These are phyloP conservation scores for Diphasiastrum complanatum DNA, from an alignment of 83 land plant species.

Conservation along the genomic window DNA sequence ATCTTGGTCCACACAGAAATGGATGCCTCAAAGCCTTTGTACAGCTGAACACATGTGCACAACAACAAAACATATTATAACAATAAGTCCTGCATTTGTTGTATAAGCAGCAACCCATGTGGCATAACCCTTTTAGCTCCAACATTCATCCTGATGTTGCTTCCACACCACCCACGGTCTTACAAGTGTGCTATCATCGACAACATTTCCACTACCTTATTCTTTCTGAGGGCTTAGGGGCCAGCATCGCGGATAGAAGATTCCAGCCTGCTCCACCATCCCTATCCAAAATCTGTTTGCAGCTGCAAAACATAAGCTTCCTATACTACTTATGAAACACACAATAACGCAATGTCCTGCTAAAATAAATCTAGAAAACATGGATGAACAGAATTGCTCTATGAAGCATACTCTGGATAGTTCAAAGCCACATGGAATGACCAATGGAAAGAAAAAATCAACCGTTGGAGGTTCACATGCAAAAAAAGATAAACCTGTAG, in stretches of 20 bases:
- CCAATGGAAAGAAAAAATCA: not conserved
- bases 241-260: conserved; percentile 64
- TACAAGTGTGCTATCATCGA: not conserved
- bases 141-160: not conserved
- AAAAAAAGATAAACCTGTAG: conserved; percentile 42
- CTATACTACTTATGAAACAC: not conserved
- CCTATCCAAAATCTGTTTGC: conserved; percentile 64
- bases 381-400: not conserved
- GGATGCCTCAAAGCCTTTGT: conserved; percentile 81
- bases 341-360: no score
- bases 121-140: not conserved
- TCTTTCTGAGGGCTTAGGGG: conserved; percentile 59
- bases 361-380: not conserved
- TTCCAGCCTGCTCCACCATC: conserved; percentile 97
- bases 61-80: no score
- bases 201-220: conserved; percentile 45
- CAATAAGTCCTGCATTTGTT: no score
- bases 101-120: no score
- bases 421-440: not conserved
- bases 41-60: conserved; percentile 45
- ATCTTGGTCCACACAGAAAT: conserved; percentile 87
- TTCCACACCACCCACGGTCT: not conserved
- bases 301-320: conserved; percentile 1
- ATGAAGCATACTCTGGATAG: not conserved
- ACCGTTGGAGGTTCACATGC: not conserved